Evolutionary conservation across 2,329 filamentous ascomycete genomes (phyloP), one percentile per base, ranked within the genome.

Genomic region (Fusarium lateritium): DNA sequence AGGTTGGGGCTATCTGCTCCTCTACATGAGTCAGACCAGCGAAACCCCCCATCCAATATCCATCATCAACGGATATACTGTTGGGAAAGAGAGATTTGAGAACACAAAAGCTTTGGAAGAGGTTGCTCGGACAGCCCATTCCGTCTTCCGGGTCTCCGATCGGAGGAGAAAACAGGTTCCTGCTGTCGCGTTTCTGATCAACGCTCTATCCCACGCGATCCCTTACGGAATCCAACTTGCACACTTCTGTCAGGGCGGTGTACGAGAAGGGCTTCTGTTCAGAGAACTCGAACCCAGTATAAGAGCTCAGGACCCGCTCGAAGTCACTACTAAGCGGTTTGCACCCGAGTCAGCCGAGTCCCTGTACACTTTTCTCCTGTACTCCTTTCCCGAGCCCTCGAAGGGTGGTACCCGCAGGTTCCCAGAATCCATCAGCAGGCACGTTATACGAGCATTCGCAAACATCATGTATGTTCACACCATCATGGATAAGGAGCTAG

Each of bases 101-200:
- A 65, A 65, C 39, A 65, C 62, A 11, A 65, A 58, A 7, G 62
- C 62, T 6, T 54, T 65, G 62, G 58, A 63, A 26, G 62, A 65
- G 6, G 62, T 65, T 47, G 58, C 62, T 31, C 58, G 59, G n/a
- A 63, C 49, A 31, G 62, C 62, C 24, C 49, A 63, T 54, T 46
- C 62, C 21, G 55, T 63, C 15, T 65, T 65, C 19, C 54, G 62
- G 15, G 62, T 65, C 7, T 65, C 62, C 4, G 58, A 63, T 50
- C 58, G 58, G 21, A 51, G 62, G 10, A 50, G 62, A 31, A 54
- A 63, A 24, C 62, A 65, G 26, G 62, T 65, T 36, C 62, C 62
- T 10, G 62, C 62, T 1, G 62, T 65, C 11, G 58, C 62, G 3
- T 63, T 65, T 17, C 49, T 65, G 4, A 44, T 65, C 49, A 65